Evolutionary conservation across 441 rosid species (phyloP), one percentile per base, ranked within the genome.

Genomic region (Corymbia calophylla): DNA sequence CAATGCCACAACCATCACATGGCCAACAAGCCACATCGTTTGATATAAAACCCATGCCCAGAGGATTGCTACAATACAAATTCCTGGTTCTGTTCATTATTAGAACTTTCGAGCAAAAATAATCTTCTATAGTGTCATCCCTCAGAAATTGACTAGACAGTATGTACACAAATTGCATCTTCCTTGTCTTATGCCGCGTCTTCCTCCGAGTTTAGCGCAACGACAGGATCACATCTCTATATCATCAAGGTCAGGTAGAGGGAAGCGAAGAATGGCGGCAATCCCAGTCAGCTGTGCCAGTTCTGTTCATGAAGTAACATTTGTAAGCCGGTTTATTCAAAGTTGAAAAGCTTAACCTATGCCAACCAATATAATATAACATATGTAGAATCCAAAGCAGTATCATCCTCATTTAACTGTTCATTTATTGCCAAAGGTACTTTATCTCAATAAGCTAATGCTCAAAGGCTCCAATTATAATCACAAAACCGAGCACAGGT

Each of bases 231-330:
- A 97, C 99, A 97, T 96, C 95, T 97, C 99, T 58, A 98, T 94
- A 94, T 97, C 99, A 88, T 98, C 99, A 15, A 98, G 94, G 88
- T 98, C 99, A 11, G 99, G 99, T 89, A 96, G 94, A 39, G 99
- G 99, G 93, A 98, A 98, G 87, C 98, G 93, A 31, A 98, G 99
- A 90, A 97, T 94, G 73, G 99, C 99, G 39, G 99, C 99, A 77
- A 98, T 92, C 85, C 99, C 98, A 27, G 98, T 98, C 91, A 95
- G 90, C 87, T 97, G 98, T 19, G 96, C 93, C 89, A 98, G 90
- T 91, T 98, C 99, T 97, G 96, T 90, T 88, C 44, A 86, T n/a
- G 44, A 70, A 86, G 53, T 77, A 77, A 77, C 6, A 23, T 66
- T 66, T 8, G 18, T 7, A 44, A 44, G n/a, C n/a, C 18, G 9